Conservation (phyloP, 495 filamentous ascomycete species). For the Penicillium parvum region DNA sequence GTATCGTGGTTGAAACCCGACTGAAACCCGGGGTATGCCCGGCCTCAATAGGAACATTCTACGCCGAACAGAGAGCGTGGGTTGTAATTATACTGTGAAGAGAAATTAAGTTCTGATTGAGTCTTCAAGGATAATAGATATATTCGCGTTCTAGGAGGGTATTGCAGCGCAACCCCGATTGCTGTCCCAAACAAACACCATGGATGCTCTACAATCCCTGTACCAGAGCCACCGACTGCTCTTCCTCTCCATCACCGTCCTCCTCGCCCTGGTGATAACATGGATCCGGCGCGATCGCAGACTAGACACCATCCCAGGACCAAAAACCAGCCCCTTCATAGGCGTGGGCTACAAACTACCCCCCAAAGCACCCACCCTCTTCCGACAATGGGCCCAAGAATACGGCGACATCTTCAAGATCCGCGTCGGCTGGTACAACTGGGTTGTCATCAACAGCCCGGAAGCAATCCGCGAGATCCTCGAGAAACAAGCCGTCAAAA, state of each 20-base stretch:
- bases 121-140: too few relatives aligned
- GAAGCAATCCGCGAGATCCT: slow-evolving; percentile 38
- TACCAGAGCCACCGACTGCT: not conserved
- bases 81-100: too few relatives aligned
- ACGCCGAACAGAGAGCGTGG: too few relatives aligned
- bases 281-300: not conserved
- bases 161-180: too few relatives aligned
- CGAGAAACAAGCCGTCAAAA: slow-evolving; percentile 29
- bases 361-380: not conserved
- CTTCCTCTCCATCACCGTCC: not conserved
- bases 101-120: too few relatives aligned
- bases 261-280: not conserved
- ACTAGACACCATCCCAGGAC: not conserved
- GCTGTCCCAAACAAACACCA: too few relatives aligned
- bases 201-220: too few relatives aligned
- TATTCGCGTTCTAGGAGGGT: too few relatives aligned
- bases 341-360: not conserved
- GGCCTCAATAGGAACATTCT: too few relatives aligned
- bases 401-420: not conserved
- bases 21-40: too few relatives aligned
- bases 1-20: too few relatives aligned
- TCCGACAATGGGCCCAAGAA: not conserved
- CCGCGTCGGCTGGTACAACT: slow-evolving; percentile 39
- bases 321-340: not conserved
- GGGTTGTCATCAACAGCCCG: slow-evolving; percentile 38